Evolutionary conservation across 192 early-diverging fungal species (phyloP).

Genomic region (Coemansia sp.): DNA sequence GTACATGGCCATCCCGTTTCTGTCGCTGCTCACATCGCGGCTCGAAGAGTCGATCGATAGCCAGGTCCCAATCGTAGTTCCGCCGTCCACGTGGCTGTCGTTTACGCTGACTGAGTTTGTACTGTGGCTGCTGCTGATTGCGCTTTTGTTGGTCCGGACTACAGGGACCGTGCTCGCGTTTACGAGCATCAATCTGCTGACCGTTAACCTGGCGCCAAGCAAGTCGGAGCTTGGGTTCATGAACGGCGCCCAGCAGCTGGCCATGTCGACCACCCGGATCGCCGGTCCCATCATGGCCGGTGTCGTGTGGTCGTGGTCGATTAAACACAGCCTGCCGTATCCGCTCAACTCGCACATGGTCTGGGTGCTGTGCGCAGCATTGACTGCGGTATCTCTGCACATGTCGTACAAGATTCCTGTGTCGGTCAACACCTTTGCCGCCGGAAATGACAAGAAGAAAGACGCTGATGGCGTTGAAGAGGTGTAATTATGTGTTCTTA

Average conservation of each 20-base stretch:
- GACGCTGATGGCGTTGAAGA: background rate
- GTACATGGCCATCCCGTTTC: conserved; percentile 10
- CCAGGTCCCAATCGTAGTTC: background rate
- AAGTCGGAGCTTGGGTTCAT: conserved; percentile 29
- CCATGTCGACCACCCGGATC: conserved; percentile 14
- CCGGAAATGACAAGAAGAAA: background rate
- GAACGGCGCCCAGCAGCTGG: conserved; percentile 40
- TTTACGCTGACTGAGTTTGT: background rate
- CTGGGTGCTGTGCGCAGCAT: conserved; percentile 23
- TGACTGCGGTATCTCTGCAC: conserved; percentile 2
- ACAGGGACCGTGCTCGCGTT: conserved; percentile 15
- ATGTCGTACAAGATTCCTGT: conserved; percentile 17
- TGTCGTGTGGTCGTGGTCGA: conserved; percentile 25
- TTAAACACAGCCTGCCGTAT: conserved; percentile 29
- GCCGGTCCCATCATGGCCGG: conserved; percentile 29
- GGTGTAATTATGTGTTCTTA: background rate
- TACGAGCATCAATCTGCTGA: conserved; percentile 40
- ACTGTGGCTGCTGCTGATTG: conserved; percentile 20
- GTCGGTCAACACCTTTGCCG: conserved; percentile 37
- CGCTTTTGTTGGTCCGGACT: conserved; percentile 11
- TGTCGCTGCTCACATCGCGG: conserved; percentile 12
- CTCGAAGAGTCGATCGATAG: background rate
- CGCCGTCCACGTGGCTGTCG: background rate
- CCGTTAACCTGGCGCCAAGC: conserved; percentile 33
- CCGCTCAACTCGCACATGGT: conserved; percentile 42